phyloP scores from a whole-genome alignment of 495 filamentous ascomycete species.

The Lasiosphaeris hirsuta region DNA sequence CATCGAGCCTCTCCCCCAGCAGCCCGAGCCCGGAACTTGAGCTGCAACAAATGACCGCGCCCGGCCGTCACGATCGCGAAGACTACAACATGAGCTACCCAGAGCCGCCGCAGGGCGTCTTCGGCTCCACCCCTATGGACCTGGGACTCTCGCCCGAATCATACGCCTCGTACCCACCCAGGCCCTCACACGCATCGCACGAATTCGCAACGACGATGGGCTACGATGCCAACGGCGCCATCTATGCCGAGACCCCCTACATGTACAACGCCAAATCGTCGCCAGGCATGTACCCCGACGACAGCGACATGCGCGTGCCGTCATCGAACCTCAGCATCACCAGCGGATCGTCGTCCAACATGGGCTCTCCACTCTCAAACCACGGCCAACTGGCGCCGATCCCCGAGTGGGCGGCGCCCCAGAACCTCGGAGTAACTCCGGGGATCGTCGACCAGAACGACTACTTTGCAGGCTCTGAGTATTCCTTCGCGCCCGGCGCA shows the following conservation, averaged over 20 bases:
- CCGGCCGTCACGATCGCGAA: slow-evolving; percentile 28
- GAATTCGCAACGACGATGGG: slow-evolving; percentile 38
- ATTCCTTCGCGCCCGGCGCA: slow-evolving; percentile 45
- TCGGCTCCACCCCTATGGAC: slow-evolving; percentile 36
- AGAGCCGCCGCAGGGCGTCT: slow-evolving; percentile 37
- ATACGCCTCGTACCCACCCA: slow-evolving; percentile 34
- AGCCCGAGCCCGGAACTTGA: slow-evolving; percentile 2
- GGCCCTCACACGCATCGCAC: slow-evolving; percentile 40
- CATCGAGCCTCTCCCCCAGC: slow-evolving; percentile 9
- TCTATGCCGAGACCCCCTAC: slow-evolving; percentile 38
- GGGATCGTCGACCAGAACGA: slow-evolving; percentile 61
- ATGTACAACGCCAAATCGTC: slow-evolving; percentile 37
- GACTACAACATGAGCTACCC: slow-evolving; percentile 43
- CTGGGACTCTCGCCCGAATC: slow-evolving; percentile 41
- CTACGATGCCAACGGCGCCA: slow-evolving; percentile 31
- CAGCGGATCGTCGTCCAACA: slow-evolving; percentile 75
- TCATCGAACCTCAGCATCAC: slow-evolving; percentile 66
- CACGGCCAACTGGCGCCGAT: slow-evolving; percentile 56
- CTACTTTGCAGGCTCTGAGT: slow-evolving; percentile 56
- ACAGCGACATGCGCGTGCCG: slow-evolving; percentile 46
- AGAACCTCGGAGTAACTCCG: slow-evolving; percentile 63
- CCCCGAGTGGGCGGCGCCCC: slow-evolving; percentile 57
- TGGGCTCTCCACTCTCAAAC: slow-evolving; percentile 75
- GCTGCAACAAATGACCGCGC: slow-evolving; percentile 14
- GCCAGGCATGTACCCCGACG: slow-evolving; percentile 43